Conservation (phyloP, 225 moss, liverwort and hornwort species). For the Bryum argenteum region DNA sequence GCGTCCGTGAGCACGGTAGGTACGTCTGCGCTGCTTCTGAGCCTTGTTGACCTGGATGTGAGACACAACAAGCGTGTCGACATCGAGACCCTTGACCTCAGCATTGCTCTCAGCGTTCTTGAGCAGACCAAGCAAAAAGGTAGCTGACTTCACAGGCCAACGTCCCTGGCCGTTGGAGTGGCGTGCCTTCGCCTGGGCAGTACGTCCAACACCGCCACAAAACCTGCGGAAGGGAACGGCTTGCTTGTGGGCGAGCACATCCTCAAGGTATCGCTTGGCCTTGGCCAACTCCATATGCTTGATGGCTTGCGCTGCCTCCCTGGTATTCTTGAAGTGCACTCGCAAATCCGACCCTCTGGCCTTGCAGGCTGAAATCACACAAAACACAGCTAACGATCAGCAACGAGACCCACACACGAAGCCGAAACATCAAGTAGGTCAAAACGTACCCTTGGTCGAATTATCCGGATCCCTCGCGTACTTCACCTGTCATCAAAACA, state of each 20-base stretch:
- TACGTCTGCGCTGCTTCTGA: conserved; percentile 61
- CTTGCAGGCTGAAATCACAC: conserved; percentile 54
- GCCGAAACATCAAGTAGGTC: neutral
- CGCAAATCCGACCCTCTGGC: conserved; percentile 60
- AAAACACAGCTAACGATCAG: neutral
- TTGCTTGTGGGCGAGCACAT: conserved; percentile 87
- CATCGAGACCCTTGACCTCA: conserved; percentile 75
- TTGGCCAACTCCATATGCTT: conserved; percentile 57
- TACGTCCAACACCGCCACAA: conserved; percentile 86
- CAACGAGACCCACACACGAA: neutral
- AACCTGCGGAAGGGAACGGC: conserved; percentile 83
- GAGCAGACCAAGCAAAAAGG: conserved; percentile 71
- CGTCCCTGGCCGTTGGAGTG: conserved; percentile 86
- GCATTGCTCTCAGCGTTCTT: conserved; percentile 94
- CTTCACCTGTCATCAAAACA: conserved; percentile 34
- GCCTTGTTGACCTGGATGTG: conserved; percentile 73
- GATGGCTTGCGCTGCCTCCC: conserved; percentile 68
- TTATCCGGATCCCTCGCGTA: conserved; percentile 55
- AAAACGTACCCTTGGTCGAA: conserved; percentile 46
- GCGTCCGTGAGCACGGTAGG: conserved; percentile 69
- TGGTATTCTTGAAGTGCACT: conserved; percentile 51
- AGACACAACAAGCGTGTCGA: conserved; percentile 58
- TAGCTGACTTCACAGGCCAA: conserved; percentile 90
- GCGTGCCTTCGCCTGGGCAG: conserved; percentile 79
- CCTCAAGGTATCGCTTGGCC: conserved; percentile 77